These are phyloP conservation scores for Chalciporus pseudorubinellus DNA, from an alignment of 768 basidiomycete genomes.

Conservation along the genomic window DNA sequence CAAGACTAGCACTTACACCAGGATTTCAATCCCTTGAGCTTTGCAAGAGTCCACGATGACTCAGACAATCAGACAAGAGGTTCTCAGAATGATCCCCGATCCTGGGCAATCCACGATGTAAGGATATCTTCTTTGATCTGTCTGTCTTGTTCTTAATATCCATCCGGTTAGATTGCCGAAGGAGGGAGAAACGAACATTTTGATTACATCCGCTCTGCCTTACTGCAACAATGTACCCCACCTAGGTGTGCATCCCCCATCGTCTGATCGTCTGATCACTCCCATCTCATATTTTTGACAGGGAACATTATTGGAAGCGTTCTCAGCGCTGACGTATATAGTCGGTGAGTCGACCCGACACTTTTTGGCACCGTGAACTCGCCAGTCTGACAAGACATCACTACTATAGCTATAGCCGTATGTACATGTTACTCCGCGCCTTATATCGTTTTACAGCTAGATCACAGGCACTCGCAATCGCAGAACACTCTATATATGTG, in stretches of 20 bases:
- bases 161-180: conserved; percentile 58
- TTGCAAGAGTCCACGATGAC: conserved; percentile 36
- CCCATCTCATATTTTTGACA: conserved; percentile 19
- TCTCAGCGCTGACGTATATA: conserved; percentile 95
- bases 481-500: conserved; percentile 91
- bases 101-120: conserved; percentile 55
- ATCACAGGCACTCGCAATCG: conserved; percentile 67
- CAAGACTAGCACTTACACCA: neutral
- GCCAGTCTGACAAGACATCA: conserved; percentile 1
- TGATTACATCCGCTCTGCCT: conserved; percentile 94
- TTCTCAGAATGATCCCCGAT: conserved; percentile 49
- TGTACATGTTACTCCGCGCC: conserved; percentile 19
- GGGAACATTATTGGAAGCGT: conserved; percentile 95
- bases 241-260: conserved; percentile 55
- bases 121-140: conserved; percentile 1
- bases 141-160: neutral
- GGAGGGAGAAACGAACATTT: conserved; percentile 80
- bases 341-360: conserved; percentile 57
- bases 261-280: conserved; percentile 5
- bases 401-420: conserved; percentile 57
- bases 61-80: conserved; percentile 53
- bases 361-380: neutral
- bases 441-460: conserved; percentile 1
- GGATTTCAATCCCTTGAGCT: neutral
- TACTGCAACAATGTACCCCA: conserved; percentile 98